Evolutionary conservation across 192 early-diverging fungal genomes (phyloP).

Genomic region (Entophlyctis luteolus): DNA sequence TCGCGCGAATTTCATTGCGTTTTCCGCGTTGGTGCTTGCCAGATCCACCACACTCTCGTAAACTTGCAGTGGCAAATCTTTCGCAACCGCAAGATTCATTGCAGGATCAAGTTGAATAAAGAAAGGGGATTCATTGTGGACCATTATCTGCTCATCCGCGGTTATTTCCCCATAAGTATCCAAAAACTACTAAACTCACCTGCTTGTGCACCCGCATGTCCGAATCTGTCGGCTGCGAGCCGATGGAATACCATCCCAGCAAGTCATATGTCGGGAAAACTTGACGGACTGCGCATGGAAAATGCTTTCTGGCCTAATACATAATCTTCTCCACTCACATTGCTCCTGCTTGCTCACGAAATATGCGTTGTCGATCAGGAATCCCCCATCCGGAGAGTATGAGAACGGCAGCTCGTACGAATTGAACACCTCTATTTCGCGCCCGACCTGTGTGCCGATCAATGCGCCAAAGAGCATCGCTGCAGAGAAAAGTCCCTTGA

Average conservation of each 20-base stretch:
- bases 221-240: constrained; percentile 50
- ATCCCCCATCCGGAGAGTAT: constrained; percentile 34
- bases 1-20: constrained; percentile 61
- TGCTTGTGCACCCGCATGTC: constrained; percentile 75
- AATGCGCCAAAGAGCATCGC: constrained; percentile 68
- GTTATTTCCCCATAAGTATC: not conserved
- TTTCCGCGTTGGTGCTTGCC: constrained; percentile 34
- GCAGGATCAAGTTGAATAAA: constrained; percentile 65
- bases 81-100: constrained; percentile 35
- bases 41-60: constrained; percentile 78
- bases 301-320: too few species aligned
- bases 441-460: constrained; percentile 69
- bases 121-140: constrained; percentile 70
- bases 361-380: constrained; percentile 60
- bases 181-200: constrained; percentile 31
- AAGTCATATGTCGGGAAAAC: constrained; percentile 81
- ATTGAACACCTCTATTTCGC: constrained; percentile 81
- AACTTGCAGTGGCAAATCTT: constrained; percentile 69
- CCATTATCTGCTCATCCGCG: constrained; percentile 51
- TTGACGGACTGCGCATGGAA: constrained; percentile 60
- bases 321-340: constrained; percentile 60
- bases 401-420: constrained; percentile 68
- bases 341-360: constrained; percentile 75
- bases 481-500: not conserved
- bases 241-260: constrained; percentile 83